These are phyloP conservation scores for Malus sieversii DNA, from an alignment of 306 rosid species.

Conservation along the genomic window DNA sequence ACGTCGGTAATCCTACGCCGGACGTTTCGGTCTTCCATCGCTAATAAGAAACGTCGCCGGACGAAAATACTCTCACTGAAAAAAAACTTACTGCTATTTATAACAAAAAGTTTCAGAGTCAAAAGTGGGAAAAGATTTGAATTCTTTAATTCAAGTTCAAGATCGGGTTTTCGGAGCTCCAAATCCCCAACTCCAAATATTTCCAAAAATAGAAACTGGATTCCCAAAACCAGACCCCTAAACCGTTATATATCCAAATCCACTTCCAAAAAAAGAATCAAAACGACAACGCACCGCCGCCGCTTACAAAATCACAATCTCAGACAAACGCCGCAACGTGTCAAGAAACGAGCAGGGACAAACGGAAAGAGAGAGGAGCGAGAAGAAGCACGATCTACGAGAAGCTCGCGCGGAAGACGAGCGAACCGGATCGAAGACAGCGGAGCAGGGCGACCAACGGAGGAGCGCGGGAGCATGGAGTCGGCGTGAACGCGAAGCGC, in stretches of 20 bases:
- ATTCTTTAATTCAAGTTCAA: not conserved
- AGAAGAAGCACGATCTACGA: slow-evolving; percentile 5
- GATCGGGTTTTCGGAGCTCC: slow-evolving; percentile 3
- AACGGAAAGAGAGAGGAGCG: not conserved
- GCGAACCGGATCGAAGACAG: slow-evolving; percentile 30
- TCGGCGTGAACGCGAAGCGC: not conserved
- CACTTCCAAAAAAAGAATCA: not conserved
- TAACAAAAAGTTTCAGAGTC: not conserved
- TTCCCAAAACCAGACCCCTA: not conserved
- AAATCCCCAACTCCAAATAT: slow-evolving; percentile 1
- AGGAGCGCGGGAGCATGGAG: not conserved
- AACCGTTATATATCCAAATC: not conserved
- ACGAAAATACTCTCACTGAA: not conserved
- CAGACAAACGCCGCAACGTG: not conserved
- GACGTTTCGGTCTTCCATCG: slow-evolving; percentile 28
- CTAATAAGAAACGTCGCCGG: not conserved
- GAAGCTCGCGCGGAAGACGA: slow-evolving; percentile 2
- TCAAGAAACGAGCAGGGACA: not conserved
- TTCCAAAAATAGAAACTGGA: not conserved
- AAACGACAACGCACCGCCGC: not conserved
- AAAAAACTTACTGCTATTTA: no score
- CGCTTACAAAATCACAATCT: not conserved
- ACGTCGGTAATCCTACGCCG: slow-evolving; percentile 37
- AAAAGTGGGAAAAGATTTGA: not conserved
- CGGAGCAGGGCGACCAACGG: slow-evolving; percentile 25